These are phyloP conservation scores for Grifola frondosa DNA, from an alignment of 1,284 basidiomycete genomes.

Conservation along the genomic window DNA sequence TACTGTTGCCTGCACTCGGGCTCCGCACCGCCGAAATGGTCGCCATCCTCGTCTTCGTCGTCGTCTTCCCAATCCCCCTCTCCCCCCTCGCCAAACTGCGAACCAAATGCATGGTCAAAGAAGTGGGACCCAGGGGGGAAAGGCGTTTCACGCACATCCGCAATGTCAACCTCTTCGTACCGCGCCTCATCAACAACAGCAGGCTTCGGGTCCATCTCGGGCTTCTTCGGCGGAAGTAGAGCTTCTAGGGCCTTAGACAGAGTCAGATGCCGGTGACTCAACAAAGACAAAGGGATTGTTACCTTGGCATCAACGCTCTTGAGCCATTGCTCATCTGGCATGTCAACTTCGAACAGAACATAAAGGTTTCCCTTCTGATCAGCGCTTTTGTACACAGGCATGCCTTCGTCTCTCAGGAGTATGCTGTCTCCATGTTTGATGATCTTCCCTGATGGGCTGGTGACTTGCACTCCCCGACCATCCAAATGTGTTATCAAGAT, in stretches of 20 bases:
- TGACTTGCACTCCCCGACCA: slow-evolving; percentile 80
- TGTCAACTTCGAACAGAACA: slow-evolving; percentile 81
- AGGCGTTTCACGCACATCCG: slow-evolving; percentile 76
- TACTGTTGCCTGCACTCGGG: slow-evolving; percentile 70
- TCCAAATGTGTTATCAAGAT: slow-evolving; percentile 88
- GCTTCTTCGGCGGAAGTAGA: slow-evolving; percentile 75
- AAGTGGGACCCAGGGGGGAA: slow-evolving; percentile 64
- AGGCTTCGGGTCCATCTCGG: slow-evolving; percentile 68
- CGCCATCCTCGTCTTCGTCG: slow-evolving; percentile 65
- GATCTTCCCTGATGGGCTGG: slow-evolving; percentile 72
- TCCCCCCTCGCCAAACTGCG: slow-evolving; percentile 67
- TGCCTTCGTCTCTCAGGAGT: slow-evolving; percentile 79
- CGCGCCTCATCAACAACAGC: slow-evolving; percentile 68
- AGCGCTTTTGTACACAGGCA: slow-evolving; percentile 72
- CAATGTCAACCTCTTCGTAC: slow-evolving; percentile 75
- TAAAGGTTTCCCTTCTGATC: slow-evolving; percentile 80
- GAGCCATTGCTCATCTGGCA: slow-evolving; percentile 76
- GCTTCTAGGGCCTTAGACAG: slow-evolving; percentile 54
- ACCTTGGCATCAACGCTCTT: slow-evolving; percentile 58
- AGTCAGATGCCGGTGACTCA: neutral
- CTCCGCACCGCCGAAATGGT: slow-evolving; percentile 51
- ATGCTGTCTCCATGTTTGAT: slow-evolving; percentile 75
- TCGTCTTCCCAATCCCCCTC: slow-evolving; percentile 54
- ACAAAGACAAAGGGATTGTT: slow-evolving; percentile 5
- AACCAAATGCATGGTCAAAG: slow-evolving; percentile 69